Evolutionary conservation across 306 rosid species (phyloP), one percentile per base, ranked within the genome.

Genomic region (Castanea crenata): DNA sequence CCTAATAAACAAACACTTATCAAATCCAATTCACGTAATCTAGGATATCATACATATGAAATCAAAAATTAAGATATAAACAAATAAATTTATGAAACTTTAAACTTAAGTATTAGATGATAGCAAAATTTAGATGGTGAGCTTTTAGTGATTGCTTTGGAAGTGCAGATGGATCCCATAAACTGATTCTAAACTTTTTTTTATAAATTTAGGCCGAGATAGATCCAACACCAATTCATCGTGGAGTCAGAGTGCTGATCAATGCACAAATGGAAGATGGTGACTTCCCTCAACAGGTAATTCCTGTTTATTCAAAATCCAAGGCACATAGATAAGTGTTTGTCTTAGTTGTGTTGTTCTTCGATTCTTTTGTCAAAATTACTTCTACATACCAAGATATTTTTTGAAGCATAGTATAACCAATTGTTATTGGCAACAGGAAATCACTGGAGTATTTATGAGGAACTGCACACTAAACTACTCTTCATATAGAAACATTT

Each of bases 201-300:
- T 79, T 57, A 12, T 77, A 41, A 71, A 71, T 69, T 79, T 71
- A 91, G 92, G 89, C 80, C 25, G 76, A 84, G 59, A 80, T 88
- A 78, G 91, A 91, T 79, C 78, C 92, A 1, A 79, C 78, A n/a
- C 91, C 92, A 41, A 88, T 91, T 76, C 90, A 91, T 56, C 85
- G 76, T 7, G 95, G 90, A 74, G 84, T 87, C 13, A 82, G 78
- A 73, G 59, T 88, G 52, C 16, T 90, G 44, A 87, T 90, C 81
- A 88, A 90, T 76, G 82, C 88, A 69, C 94, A 90, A 59, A 87
- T 90, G 94, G 92, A 87, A 71, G 87, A 90, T 46, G 94, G 94
- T 65, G 92, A 90, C 78, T 90, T 90, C 86, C 92, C 92, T 38
- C 92, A 90, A 19, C 88, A 88, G 92, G 94, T 86, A 74, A 63